A percentile compares a stretch with the other conserved stretches of the same genome.
Evolutionary conservation across 192 early-diverging fungal species (phyloP).

Genomic region (Diversispora epigaea): DNA sequence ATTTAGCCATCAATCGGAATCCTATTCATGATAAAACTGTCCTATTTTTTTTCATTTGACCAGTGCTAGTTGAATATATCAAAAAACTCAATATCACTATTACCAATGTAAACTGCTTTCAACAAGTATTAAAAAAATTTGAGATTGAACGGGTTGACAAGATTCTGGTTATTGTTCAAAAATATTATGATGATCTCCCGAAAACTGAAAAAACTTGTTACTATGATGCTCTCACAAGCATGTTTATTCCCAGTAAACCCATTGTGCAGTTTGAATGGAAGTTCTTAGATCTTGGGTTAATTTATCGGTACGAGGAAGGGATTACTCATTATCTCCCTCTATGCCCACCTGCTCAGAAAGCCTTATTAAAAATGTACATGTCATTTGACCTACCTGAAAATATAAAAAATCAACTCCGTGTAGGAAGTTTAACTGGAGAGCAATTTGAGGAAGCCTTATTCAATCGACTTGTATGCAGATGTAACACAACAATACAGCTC

Average conservation of each 20-base stretch:
- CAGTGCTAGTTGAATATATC: conserved; percentile 16
- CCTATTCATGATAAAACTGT: too few species aligned
- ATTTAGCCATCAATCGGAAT: too few species aligned
- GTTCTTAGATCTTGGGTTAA: too few species aligned
- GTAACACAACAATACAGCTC: conserved; percentile 25
- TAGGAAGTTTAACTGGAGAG: conserved; percentile 21
- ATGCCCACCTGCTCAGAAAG: conserved; percentile 36
- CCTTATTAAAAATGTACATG: conserved; percentile 39
- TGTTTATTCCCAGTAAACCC: conserved; percentile 31
- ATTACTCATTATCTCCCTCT: conserved; percentile 31
- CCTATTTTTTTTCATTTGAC: conserved; percentile 15
- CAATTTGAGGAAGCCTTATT: conserved; percentile 35
- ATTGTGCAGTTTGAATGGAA: conserved; percentile 35
- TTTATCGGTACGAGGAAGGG: conserved; percentile 34
- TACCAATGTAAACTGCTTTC: conserved; percentile 16
- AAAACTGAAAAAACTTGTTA: conserved; percentile 2
- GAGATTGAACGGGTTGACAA: neutral
- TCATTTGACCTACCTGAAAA: conserved; percentile 25
- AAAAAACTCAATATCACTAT: conserved; percentile 17
- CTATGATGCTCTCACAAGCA: conserved; percentile 32
- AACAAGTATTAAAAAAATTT: conserved; percentile 18
- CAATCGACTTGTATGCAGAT: conserved; percentile 31
- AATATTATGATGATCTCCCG: conserved; percentile 11
- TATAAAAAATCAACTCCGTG: conserved; percentile 27
- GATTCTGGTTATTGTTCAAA: conserved; percentile 7